Conservation (phyloP, 164 flowering plant genomes). For the Chimonanthus salicifolius region DNA sequence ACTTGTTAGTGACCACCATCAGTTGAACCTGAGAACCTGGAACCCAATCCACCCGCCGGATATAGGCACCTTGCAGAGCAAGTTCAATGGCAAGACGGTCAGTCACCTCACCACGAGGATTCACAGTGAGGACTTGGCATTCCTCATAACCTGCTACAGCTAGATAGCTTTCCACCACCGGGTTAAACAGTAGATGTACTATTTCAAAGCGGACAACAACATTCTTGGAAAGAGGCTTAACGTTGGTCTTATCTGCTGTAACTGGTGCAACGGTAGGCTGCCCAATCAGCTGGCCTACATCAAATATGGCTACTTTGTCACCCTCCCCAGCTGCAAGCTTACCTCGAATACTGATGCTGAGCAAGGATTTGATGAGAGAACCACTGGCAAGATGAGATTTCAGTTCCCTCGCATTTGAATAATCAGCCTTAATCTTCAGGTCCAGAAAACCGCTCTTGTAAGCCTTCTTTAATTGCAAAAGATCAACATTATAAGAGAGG, state of each 20-base stretch:
- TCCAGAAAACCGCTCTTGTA: constrained; percentile 96
- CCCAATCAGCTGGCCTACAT: constrained; percentile 93
- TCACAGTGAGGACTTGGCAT: constrained; percentile 87
- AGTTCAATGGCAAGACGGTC: constrained; percentile 97
- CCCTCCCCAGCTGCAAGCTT: constrained; percentile 99
- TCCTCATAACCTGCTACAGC: constrained; percentile 98
- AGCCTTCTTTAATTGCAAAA: constrained; percentile 89
- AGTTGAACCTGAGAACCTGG: constrained; percentile 96
- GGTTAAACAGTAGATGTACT: constrained; percentile 77
- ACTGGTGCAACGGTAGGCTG: constrained; percentile 89
- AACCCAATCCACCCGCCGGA: constrained; percentile 88
- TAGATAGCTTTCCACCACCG: constrained; percentile 82
- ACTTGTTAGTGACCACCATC: constrained; percentile 87
- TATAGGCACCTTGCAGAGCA: constrained; percentile 91
- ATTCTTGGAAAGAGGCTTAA: constrained; percentile 93
- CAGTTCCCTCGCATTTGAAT: constrained; percentile 86
- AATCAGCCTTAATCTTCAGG: constrained; percentile 90
- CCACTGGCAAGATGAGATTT: constrained; percentile 85
- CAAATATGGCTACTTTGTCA: constrained; percentile 92
- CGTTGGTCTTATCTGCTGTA: constrained; percentile 92
- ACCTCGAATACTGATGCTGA: constrained; percentile 85
- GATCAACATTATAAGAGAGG: constrained; percentile 54
- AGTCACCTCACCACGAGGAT: constrained; percentile 93
- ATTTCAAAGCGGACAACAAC: constrained; percentile 87
- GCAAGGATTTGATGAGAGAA: constrained; percentile 79